phyloP scores from a whole-genome alignment of 2,329 filamentous ascomycete species.

The Colletotrichum zoysiae region DNA sequence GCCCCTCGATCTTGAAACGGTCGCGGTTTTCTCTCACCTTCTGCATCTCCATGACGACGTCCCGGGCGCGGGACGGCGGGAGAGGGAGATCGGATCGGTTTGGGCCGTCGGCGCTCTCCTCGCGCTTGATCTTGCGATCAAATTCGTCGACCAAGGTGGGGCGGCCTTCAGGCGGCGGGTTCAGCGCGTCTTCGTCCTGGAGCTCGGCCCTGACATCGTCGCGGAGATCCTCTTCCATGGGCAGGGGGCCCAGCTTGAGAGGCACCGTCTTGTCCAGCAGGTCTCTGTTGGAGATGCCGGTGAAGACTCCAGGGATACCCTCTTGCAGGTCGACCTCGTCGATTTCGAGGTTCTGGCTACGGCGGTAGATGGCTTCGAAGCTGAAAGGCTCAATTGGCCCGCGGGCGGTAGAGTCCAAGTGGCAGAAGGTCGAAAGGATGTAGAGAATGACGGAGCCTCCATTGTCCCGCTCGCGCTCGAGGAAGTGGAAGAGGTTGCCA shows the following conservation, averaged over 20 bases:
- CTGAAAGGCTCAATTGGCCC: slow-evolving; percentile 75
- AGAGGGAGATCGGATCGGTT: slow-evolving; percentile 84
- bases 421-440: slow-evolving; percentile 74
- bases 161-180: slow-evolving; percentile 78
- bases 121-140: slow-evolving; percentile 87
- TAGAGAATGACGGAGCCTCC: slow-evolving; percentile 84
- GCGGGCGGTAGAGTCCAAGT: slow-evolving; percentile 68
- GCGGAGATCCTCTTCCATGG: slow-evolving; percentile 85
- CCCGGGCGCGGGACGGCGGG: slow-evolving; percentile 87
- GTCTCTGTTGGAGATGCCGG: slow-evolving; percentile 71
- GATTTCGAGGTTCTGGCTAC: slow-evolving; percentile 70
- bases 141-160: slow-evolving; percentile 87
- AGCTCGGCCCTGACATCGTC: slow-evolving; percentile 90
- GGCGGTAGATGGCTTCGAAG: slow-evolving; percentile 70
- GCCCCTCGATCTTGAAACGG: slow-evolving; percentile 86
- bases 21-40: slow-evolving; percentile 94
- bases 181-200: slow-evolving; percentile 83
- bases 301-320: slow-evolving; percentile 73
- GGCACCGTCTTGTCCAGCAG: slow-evolving; percentile 67
- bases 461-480: slow-evolving; percentile 87
- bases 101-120: slow-evolving; percentile 88
- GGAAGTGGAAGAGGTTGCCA: slow-evolving; percentile 84
- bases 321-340: slow-evolving; percentile 74
- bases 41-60: slow-evolving; percentile 94
- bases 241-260: slow-evolving; percentile 83